These are phyloP conservation scores for Phytophthora pluvialis DNA, from an alignment of 352 stramenopile genomes.

Conservation along the genomic window DNA sequence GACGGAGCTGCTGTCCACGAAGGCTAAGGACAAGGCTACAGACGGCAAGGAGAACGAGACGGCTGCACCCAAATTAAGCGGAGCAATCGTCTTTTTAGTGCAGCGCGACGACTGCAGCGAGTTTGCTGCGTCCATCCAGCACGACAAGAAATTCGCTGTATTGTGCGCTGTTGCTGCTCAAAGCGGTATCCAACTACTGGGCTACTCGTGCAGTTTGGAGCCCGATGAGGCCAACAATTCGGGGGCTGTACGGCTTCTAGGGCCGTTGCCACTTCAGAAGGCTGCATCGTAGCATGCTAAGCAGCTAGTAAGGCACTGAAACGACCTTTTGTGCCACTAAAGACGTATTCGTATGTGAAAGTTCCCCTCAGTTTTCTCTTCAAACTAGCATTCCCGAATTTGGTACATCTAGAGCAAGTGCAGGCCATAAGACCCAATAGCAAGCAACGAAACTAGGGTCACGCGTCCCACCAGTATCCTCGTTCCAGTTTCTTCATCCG, in stretches of 20 bases:
- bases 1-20: constrained; percentile 56
- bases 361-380: too few species aligned
- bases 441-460: too few species aligned
- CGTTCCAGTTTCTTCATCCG: too few species aligned
- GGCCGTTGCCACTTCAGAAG: constrained; percentile 42
- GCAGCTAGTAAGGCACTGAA: background rate
- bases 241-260: constrained; percentile 52
- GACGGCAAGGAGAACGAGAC: constrained; percentile 20
- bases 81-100: constrained; percentile 76
- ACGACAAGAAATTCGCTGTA: constrained; percentile 72
- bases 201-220: constrained; percentile 62
- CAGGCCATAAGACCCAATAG: too few species aligned
- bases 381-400: too few species aligned
- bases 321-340: too few species aligned
- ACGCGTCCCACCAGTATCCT: too few species aligned
- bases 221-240: constrained; percentile 41
- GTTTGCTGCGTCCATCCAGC: constrained; percentile 69
- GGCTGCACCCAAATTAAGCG: constrained; percentile 37
- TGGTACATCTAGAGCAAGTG: too few species aligned
- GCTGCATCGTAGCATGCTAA: background rate
- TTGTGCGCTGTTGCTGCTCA: constrained; percentile 58
- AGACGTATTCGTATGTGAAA: too few species aligned
- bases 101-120: constrained; percentile 77
- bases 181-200: constrained; percentile 66
- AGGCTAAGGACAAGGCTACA: constrained; percentile 10